Evolutionary conservation across 2,329 filamentous ascomycete genomes (phyloP), one percentile per base, ranked within the genome.

Genomic region (Aspergillus amoenus): DNA sequence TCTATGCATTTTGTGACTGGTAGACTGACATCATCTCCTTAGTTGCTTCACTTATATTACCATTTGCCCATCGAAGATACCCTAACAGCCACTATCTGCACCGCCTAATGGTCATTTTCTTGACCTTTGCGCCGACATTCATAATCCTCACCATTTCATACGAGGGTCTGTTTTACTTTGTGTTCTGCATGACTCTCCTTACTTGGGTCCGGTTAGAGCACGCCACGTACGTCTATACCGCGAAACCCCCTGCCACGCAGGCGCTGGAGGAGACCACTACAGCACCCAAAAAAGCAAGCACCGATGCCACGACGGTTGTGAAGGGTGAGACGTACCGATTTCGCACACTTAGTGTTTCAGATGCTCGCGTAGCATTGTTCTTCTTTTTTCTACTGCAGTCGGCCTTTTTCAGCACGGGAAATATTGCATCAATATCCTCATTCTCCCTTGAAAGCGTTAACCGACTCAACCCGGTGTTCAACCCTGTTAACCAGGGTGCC

Each of bases 111-210:
- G 85, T 96, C 65, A 87, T 97, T 53, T 99, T 97, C 78, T 81
- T 99, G 48, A 90, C 93, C 5, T 97, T 95, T 71, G 89, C 93
- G 0, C 94, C 94, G 0, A 89, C 89, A 1, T 99, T 97, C 75
- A 89, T 99, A 70, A 93, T 99, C 68, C 84, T 99, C 50, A 96
- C 93, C 7, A 97, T 97, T 66, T 97, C 93, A 0, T 99, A 96
- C 76, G 94, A 99, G 74, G 93, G 93, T 0, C 82, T 99, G 2
- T 99, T 99, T 74, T 99, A 97, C 75, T 85, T 97, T 58, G 86
- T 88, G 11, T 99, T 97, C 75, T 92, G 88, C 68, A 79, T 89
- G 53, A 90, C 88, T 21, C 78, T 99, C 5, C 81, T 96, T 51
- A 87, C 88, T 55, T 99, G 94, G 94, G 90, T 97, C 34, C 86